These are phyloP conservation scores for Apiospora sp. DNA, from an alignment of 2,329 filamentous ascomycete genomes.

Conservation along the genomic window DNA sequence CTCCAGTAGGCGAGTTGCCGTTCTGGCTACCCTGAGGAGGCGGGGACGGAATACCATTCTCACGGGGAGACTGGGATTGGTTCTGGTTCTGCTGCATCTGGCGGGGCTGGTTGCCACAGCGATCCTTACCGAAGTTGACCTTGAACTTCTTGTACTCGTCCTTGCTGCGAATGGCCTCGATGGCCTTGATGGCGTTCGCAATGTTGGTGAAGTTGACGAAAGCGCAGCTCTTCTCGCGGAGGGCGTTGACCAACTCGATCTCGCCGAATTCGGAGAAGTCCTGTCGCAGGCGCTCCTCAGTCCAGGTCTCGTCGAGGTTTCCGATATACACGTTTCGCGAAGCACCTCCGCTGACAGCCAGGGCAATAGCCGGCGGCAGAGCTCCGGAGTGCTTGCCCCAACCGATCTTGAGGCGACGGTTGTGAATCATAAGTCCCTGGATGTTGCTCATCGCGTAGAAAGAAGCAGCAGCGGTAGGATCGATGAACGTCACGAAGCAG, in stretches of 20 bases:
- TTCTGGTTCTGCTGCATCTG: constrained; percentile 74
- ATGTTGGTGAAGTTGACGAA: constrained; percentile 99
- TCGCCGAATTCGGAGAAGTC: constrained; percentile 98
- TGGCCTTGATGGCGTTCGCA: constrained; percentile 98
- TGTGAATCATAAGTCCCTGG: constrained; percentile 99
- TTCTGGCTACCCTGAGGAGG: constrained; percentile 67
- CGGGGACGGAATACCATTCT: constrained; percentile 62
- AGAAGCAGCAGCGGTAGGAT: constrained; percentile 94
- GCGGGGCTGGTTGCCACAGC: constrained; percentile 94
- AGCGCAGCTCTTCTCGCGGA: constrained; percentile 98
- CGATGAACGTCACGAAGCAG: constrained; percentile 99
- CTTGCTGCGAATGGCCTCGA: constrained; percentile 91
- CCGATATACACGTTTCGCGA: constrained; percentile 99
- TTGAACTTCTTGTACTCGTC: constrained; percentile 99
- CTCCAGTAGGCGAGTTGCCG: constrained; percentile 63
- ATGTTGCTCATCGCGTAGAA: constrained; percentile 98
- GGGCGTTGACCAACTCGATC: constrained; percentile 95
- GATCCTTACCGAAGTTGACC: constrained; percentile 99
- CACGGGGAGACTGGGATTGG: constrained; percentile 72
- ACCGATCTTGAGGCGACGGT: constrained; percentile 95
- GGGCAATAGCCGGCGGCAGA: constrained; percentile 91
- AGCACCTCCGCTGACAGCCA: constrained; percentile 94
- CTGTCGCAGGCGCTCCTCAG: constrained; percentile 91
- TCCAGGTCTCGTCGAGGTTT: constrained; percentile 97
- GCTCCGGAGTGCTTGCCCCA: constrained; percentile 99